A percentile compares a stretch with the other conserved stretches of the same genome.
phyloP scores from a whole-genome alignment of 2,329 filamentous ascomycete genomes.

The Coniochaeta hoffmannii region DNA sequence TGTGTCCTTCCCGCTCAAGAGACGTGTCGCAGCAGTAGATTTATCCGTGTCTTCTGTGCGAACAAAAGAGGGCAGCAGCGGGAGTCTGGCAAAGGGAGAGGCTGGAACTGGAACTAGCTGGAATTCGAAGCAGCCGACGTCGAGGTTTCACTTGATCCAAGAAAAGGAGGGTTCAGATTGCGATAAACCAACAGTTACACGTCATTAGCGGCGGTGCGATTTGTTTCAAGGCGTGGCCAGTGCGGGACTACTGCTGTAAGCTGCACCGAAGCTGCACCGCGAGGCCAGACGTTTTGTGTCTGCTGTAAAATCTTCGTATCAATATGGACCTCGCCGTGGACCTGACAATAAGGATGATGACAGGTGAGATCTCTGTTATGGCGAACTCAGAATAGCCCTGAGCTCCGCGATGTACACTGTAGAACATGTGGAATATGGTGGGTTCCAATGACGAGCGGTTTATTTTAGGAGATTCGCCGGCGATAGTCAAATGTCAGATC shows the following conservation, averaged over 20 bases:
- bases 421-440: too few relatives aligned
- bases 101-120: neutral
- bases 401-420: too few relatives aligned
- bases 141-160: neutral
- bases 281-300: neutral
- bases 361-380: too few relatives aligned
- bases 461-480: too few relatives aligned
- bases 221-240: constrained; percentile 1
- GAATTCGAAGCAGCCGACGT: neutral
- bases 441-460: too few relatives aligned
- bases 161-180: neutral
- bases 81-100: neutral
- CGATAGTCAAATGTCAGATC: too few relatives aligned
- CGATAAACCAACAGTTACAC: neutral
- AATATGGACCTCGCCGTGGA: too few relatives aligned
- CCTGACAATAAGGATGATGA: too few relatives aligned
- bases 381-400: too few relatives aligned
- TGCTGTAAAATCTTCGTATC: neutral
- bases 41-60: neutral
- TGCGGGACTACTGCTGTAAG: neutral
- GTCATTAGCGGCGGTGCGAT: neutral
- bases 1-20: too few relatives aligned
- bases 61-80: neutral
- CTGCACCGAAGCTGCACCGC: neutral
- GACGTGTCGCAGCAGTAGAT: neutral